Evolutionary conservation across 768 basidiomycete genomes (phyloP), one percentile per base, ranked within the genome.

Genomic region (Pleurotus pulmonarius): DNA sequence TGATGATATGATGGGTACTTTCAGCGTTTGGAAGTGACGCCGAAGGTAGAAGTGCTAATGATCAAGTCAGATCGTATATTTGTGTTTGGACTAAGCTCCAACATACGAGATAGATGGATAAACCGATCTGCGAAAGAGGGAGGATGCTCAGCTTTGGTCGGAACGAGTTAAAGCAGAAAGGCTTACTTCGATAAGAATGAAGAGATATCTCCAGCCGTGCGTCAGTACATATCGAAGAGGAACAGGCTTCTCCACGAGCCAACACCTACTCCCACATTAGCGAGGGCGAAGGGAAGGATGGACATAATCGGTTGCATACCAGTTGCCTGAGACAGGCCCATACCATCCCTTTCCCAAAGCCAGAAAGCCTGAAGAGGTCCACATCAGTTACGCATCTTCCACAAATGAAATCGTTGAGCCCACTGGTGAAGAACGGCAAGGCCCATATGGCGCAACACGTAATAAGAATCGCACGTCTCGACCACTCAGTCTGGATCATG

Each of bases 181-280:
- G 67, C 69, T 76, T 18, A 66, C 61, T 44, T 62, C 61, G 34
- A 38, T 47, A 26, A 58, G 5, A 39, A 62, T 60, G 45, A 62
- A 62, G 9, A 60, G 16, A 18, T 47, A 60, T 8, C 61, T 56
- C 59, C 59, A 60, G 4, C 56, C 59, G 24, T 60, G 59, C 16
- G 59, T 62, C 5, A 62, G 43, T 4, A 56, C 59, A 38, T 60
- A 60, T 34, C 61, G 59, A 37, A 62, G 22, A 40, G 55, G 55
- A 39, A 34, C 34, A 26, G 61, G 61, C 22, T 60, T 52, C n/a
- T 34, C 48, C 13, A 56, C 49, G n/a, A 62, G 45, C 61, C 61
- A 62, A 38, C 61, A 60, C 59, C 59, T 60, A 26, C 47, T n/a
- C 15, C 20, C 11, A n/a, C 6, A 29, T 24, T 18, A 48, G 38